Evolutionary conservation across 148 eudicot species (phyloP), one percentile per base, ranked within the genome.

Genomic region (Vaccinium corymbosum): DNA sequence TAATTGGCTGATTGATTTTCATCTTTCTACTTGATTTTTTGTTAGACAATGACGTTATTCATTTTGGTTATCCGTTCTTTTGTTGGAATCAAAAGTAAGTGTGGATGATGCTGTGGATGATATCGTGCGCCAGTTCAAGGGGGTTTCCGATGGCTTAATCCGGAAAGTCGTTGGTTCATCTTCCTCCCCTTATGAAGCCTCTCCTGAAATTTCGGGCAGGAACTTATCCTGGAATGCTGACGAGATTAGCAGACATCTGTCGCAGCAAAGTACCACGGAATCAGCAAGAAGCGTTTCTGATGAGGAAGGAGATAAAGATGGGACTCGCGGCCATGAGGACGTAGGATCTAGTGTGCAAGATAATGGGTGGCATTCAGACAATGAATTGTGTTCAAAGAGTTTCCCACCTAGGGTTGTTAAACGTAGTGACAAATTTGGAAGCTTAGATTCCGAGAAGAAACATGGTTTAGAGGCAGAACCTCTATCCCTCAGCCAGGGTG

Each of bases 101-200:
- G 98, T 97, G 80, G 99, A 97, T 88, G 98, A 94, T 88, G 99
- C 98, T 75, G 90, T 97, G 89, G 99, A 97, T 89, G 99, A 97
- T 87, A 92, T 97, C 49, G 94, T 93, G 81, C 94, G 98, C 80
- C 99, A 97, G 87, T 91, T 95, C 87, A 97, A 92, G 89, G 99
- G 99, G 86, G 99, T 94, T 87, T 93, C 98, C 9, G 98, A 91
- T 89, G 97, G 97, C 81, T 90, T 96, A 35, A 87, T 89, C 85
- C 92, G 93, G 80, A 93, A 93, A 87, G 97, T 91, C 71, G 92
- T 84, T 74, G 92, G 93, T 75, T 80, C 96, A 84, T 88, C 95
- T 85, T 85, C 97, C 75, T 84, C 87, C 52, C 84, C 86, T 59
- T 66, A 73, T 84, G 94, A 90, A 77, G 85, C 86, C 32, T 49